Evolutionary conservation across 225 moss, liverwort and hornwort genomes (phyloP).

Genomic region (Polytrichum formosum): DNA sequence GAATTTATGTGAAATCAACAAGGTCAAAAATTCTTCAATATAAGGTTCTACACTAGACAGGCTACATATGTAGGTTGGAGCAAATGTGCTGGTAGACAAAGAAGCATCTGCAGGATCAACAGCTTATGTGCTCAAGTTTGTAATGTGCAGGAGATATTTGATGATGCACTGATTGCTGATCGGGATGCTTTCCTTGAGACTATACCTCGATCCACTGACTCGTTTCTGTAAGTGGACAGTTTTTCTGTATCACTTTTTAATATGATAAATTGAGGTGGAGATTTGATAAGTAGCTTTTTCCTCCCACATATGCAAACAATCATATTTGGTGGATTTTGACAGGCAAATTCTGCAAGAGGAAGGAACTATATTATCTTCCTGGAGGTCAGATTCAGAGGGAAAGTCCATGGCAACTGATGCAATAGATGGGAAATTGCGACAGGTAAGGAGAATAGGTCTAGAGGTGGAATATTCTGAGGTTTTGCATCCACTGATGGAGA

Average conservation of each 20-base stretch:
- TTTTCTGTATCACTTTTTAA: not conserved
- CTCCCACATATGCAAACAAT: no score
- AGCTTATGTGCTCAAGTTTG: not conserved
- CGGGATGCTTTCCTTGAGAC: slow-evolving; percentile 65
- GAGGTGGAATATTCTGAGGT: no score
- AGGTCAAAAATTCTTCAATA: not conserved
- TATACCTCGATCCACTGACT: slow-evolving; percentile 46
- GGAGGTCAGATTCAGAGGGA: slow-evolving; percentile 32
- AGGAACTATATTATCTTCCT: slow-evolving; percentile 50
- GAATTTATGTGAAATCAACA: not conserved
- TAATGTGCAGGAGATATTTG: slow-evolving; percentile 71
- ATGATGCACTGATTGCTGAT: slow-evolving; percentile 66
- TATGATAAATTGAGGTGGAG: no score
- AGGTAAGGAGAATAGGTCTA: slow-evolving; percentile 14
- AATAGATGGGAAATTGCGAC: slow-evolving; percentile 21
- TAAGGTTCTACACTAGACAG: not conserved
- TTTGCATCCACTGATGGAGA: no score
- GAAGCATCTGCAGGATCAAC: no score
- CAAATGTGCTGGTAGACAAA: no score
- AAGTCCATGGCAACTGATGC: slow-evolving; percentile 14
- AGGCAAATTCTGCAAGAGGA: slow-evolving; percentile 67
- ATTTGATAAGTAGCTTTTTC: no score
- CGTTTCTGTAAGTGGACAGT: slow-evolving; percentile 62
- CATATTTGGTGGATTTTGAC: slow-evolving; percentile 16
- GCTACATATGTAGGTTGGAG: not conserved